Evolutionary conservation across 495 filamentous ascomycete species (phyloP), one percentile per base, ranked within the genome.

Genomic region (Daldinia loculata): DNA sequence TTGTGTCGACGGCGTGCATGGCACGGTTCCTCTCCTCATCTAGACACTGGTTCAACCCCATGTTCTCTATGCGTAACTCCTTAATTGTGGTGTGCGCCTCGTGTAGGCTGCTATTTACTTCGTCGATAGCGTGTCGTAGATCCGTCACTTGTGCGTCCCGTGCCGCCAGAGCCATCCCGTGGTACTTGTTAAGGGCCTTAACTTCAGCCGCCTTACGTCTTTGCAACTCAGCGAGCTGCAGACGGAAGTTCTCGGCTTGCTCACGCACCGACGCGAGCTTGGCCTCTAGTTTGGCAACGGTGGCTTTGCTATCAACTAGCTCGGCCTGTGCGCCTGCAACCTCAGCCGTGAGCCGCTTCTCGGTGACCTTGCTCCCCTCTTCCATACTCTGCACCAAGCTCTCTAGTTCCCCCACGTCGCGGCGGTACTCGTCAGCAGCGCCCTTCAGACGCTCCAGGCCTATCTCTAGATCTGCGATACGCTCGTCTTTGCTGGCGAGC

Each of bases 331-430:
- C 66, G 61, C 72, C 69, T 19, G 71, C 74, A 57, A 72, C 62
- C 14, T 80, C 80, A 41, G 69, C 67, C 36, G 67, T 74, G 38
- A 81, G 55, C 15, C 63, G 29, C 6, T 74, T 52, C 39, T 74
- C 57, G 15, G 70, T 59, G 4, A 61, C 61, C 0, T 68, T 63
- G 22, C 88, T 84, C 29, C 91, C 86, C 11, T 75, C 69, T 69
- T 94, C 91, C 60, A 93, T 77, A 0, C 76, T 76, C 27, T 78
- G 81, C 39, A 93, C 85, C 7, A 93, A 80, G 2, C 74, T 66
- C 75, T 93, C 89, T 0, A 93, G 83, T 52, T 84, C 81, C 17
- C 80, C 80, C 3, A 92, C 82, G 61, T 96, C 93, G 7, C 83
- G 77, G 8, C 85, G 82, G 72, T 94, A 94, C 12, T 83, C 83